Evolutionary conservation across 2,329 filamentous ascomycete genomes (phyloP), one percentile per base, ranked within the genome.

Genomic region (Akanthomyces muscarius): DNA sequence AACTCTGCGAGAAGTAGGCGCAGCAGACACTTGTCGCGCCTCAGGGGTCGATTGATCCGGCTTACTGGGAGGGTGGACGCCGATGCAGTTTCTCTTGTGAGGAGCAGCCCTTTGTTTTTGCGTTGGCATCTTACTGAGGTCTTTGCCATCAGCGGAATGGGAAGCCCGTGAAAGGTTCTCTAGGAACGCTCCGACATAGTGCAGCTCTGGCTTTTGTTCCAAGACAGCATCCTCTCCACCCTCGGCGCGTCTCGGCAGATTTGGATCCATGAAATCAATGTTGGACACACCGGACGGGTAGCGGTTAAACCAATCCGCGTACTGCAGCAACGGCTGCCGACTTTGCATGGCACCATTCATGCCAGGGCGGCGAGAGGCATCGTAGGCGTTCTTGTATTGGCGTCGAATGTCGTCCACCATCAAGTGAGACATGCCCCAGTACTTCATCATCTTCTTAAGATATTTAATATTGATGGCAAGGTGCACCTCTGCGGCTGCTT

Each of bases 381-480:
- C 92, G 18, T 92, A 88, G 68, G 92, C 94, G 54, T 87, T 86
- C 58, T 90, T 86, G 72, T 97, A 99, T 65, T 96, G 87, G 61
- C 94, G 90, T 64, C 95, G 92, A 42, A 97, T 83, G 70, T 94
- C 95, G 72, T 98, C 93, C 0, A 92, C 89, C 84, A 98, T 93
- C 78, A 92, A 97, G 73, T 97, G 91, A 72, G 98, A 97, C 89
- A 97, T 96, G 65, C 94, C 95, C 95, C 95, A 99, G 71, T 95
- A 93, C 65, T 91, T 91, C 80, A 97, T 97, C 91, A 98, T 96
- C 75, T 91, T 95, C 61, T 89, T 89, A 51, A 99, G 78, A 70
- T 95, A 98, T 71, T 89, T 91, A 69, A 98, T 89, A 67, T 97
- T 98, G 67, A 88, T 90, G 1, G 90, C 87, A 18, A 97, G 80